Percentiles rank a stretch among this genome's conserved stretches.
Evolutionary conservation across 108 stramenopile genomes (phyloP).

Genomic region (Discostella stelligeroides): DNA sequence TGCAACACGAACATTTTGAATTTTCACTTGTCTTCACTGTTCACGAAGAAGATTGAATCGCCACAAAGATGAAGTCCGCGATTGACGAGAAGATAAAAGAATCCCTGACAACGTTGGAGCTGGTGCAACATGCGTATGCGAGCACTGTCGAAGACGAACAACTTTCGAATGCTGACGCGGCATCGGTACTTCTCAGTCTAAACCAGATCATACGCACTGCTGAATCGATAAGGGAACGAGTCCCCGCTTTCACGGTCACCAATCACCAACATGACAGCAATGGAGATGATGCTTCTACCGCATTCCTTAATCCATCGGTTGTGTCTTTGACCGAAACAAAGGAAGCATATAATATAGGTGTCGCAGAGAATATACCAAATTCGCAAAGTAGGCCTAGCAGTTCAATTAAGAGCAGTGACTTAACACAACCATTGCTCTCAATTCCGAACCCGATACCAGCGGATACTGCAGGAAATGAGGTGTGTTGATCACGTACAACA

Average conservation of each 20-base stretch:
- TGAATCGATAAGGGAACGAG: conserved; percentile 37
- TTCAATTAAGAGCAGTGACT: too few relatives aligned
- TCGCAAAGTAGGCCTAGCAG: neutral
- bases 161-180: conserved; percentile 31
- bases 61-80: neutral
- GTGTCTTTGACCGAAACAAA: neutral
- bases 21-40: neutral
- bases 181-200: conserved; percentile 19
- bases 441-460: too few relatives aligned
- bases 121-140: conserved; percentile 12
- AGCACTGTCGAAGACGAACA: conserved; percentile 6
- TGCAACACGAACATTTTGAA: too few relatives aligned
- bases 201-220: conserved; percentile 37
- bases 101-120: conserved; percentile 35
- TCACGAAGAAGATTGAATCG: neutral
- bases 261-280: neutral
- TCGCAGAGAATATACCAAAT: neutral
- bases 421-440: too few relatives aligned
- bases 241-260: neutral
- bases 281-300: neutral
- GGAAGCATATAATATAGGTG: neutral
- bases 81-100: conserved; percentile 33
- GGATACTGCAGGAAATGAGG: too few relatives aligned
- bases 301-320: neutral
- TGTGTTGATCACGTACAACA: too few relatives aligned